These are phyloP conservation scores for Colletotrichum lini DNA, from an alignment of 2,329 filamentous ascomycete genomes.

Conservation along the genomic window DNA sequence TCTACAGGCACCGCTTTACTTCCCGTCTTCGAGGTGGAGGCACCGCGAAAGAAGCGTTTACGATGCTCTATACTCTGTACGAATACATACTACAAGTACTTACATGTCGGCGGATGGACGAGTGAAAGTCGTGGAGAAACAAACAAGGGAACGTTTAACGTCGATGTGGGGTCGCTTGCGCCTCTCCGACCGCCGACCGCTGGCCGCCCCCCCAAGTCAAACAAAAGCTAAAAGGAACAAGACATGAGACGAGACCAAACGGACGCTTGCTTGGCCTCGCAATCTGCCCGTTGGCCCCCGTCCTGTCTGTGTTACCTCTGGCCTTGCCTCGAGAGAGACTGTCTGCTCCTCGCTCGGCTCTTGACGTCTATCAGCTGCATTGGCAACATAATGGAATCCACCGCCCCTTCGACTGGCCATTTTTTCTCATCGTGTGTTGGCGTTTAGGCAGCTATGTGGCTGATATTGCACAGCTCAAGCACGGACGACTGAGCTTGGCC, in stretches of 20 bases:
- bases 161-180: conserved; percentile 33
- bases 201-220: conserved; percentile 9
- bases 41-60: conserved; percentile 13
- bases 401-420: conserved; percentile 1
- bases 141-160: conserved; percentile 9
- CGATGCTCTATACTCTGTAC: neutral
- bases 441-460: neutral
- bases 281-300: conserved; percentile 14
- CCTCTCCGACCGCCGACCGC: conserved; percentile 27
- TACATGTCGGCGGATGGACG: neutral
- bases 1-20: conserved; percentile 22
- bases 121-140: conserved; percentile 21
- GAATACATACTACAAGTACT: too few species aligned
- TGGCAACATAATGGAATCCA: neutral
- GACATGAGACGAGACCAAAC: conserved; percentile 20
- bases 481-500: neutral
- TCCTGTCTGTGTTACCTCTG: conserved; percentile 2
- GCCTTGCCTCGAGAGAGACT: conserved; percentile 11
- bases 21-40: conserved; percentile 25
- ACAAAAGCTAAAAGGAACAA: conserved; percentile 13
- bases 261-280: conserved; percentile 19
- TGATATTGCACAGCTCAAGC: neutral
- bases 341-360: conserved; percentile 18
- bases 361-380: conserved; percentile 29
- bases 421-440: neutral